These are phyloP conservation scores for Chaetomium cochliodes DNA, from an alignment of 495 filamentous ascomycete species.

Conservation along the genomic window DNA sequence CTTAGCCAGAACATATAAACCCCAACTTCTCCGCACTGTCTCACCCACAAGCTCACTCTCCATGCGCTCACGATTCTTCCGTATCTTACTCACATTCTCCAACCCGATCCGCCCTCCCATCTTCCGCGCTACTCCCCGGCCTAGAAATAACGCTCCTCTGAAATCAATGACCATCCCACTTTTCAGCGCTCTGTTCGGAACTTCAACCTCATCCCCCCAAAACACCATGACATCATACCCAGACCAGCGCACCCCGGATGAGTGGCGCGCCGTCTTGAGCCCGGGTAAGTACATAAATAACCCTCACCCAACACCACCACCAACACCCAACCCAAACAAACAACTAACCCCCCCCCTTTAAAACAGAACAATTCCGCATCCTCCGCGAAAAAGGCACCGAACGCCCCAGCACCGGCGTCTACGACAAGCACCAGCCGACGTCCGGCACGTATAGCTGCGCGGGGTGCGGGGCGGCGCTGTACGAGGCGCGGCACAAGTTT, in stretches of 20 bases:
- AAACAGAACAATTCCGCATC: slow-evolving; percentile 85
- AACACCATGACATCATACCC: slow-evolving; percentile 60
- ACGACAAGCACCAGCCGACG: slow-evolving; percentile 77
- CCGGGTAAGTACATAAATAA: slow-evolving; percentile 55
- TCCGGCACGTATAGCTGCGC: slow-evolving; percentile 80
- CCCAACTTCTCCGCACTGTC: slow-evolving; percentile 1
- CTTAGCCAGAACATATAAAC: slow-evolving; percentile 9
- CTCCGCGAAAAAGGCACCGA: slow-evolving; percentile 92
- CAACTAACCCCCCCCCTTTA: background rate
- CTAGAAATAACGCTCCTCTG: slow-evolving; percentile 28
- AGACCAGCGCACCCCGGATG: slow-evolving; percentile 71
- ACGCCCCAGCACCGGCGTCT: slow-evolving; percentile 71
- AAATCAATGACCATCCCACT: slow-evolving; percentile 73
- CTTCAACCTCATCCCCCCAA: slow-evolving; percentile 50
- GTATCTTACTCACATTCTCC: slow-evolving; percentile 46
- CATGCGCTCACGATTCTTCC: slow-evolving; percentile 60
- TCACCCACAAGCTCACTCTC: slow-evolving; percentile 21
- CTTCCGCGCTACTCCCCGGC: slow-evolving; percentile 13
- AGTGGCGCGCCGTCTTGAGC: slow-evolving; percentile 84
- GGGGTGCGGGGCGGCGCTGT: slow-evolving; percentile 82
- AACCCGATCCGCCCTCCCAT: slow-evolving; percentile 37
- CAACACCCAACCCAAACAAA: background rate
- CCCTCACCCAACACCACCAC: slow-evolving; percentile 13
- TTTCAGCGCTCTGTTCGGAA: slow-evolving; percentile 72
- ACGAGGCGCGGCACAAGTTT: slow-evolving; percentile 90